Evolutionary conservation across 768 basidiomycete species (phyloP), one percentile per base, ranked within the genome.

Genomic region (Naganishia onofrii): DNA sequence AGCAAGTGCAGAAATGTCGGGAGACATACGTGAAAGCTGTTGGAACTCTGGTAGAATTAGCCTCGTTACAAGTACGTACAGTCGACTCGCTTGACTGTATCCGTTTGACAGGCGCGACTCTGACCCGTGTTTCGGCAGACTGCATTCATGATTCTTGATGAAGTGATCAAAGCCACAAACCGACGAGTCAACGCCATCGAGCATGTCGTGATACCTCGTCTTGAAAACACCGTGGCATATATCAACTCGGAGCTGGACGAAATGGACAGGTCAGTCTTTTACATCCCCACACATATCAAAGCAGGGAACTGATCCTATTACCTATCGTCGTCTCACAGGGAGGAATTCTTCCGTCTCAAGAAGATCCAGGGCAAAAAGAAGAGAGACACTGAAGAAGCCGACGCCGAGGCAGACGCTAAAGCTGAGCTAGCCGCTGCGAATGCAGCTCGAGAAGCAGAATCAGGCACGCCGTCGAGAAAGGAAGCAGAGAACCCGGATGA

Each of bases 321-420:
- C 29, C 26, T 55, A 10, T 36, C 19, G 1, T 0, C 29, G 21
- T n/a, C 53, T 31, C 9, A 38, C 44, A 74, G 81, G 69, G 80
- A 83, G 68, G 83, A 83, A 67, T 84, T 83, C 74, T 83, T 76
- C 80, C 92, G 95, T 76, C 82, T 97, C 74, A 97, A 97, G 83
- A 95, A 96, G 80, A 93, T 96, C 1, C 93, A 97, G 80, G 92
- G 91, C 29, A 97, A 95, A 86, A 97, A 95, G 86, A 95, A 95
- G 82, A 85, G 91, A 67, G 88, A 90, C 72, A 88, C 84, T 9
- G 88, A 87, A 13, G 73, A 76, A 15, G 82, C 80, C 9, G 80
- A 74, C 58, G 76, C 74, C 52, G 32, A 67, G 23, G 60, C 60
- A 23, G 68, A 57, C 34, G 53, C 51, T 2, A 46, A 70, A 67